A percentile compares a stretch with the other conserved stretches of the same genome.
Conservation (phyloP, 2,329 filamentous ascomycete genomes). For the Claviceps sp. region DNA sequence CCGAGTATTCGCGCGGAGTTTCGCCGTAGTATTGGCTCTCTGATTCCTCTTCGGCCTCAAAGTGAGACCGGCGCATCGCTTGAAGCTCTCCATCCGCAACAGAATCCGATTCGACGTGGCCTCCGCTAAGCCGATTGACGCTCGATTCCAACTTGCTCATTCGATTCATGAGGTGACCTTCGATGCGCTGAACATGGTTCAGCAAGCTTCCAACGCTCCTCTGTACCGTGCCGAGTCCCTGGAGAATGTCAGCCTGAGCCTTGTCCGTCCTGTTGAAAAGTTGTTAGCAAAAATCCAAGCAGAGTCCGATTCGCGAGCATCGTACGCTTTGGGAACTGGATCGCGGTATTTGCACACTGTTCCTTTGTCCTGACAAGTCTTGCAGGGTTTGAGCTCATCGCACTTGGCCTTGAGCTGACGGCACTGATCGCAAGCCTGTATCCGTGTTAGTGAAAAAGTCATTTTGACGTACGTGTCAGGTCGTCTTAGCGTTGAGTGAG, state of each 20-base stretch:
- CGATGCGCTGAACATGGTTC: conserved; percentile 24
- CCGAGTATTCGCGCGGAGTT: conserved; percentile 15
- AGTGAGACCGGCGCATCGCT: conserved; percentile 10
- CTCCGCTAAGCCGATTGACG: conserved; percentile 6
- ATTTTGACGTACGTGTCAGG: background rate
- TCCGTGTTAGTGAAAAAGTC: conserved; percentile 4
- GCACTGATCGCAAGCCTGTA: conserved; percentile 80
- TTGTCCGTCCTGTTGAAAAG: conserved; percentile 39
- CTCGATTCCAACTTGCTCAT: conserved; percentile 22
- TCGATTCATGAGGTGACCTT: conserved; percentile 25
- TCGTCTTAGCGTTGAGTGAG: background rate
- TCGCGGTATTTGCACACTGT: conserved; percentile 80
- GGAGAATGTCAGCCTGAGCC: conserved; percentile 44
- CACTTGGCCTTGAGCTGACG: conserved; percentile 82
- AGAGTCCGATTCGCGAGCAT: background rate
- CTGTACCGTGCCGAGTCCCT: conserved; percentile 33
- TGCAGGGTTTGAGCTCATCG: conserved; percentile 72
- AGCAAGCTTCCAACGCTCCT: conserved; percentile 22
- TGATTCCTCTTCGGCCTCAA: conserved; percentile 4
- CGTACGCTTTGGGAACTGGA: conserved; percentile 76
- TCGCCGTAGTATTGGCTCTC: conserved; percentile 11
- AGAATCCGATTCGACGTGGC: conserved; percentile 15
- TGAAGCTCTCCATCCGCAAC: conserved; percentile 18
- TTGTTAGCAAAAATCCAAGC: conserved; percentile 1
- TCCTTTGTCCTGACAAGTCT: conserved; percentile 78